These are phyloP conservation scores for Powellomyces hirtus DNA, from an alignment of 192 early-diverging fungal genomes.

Conservation along the genomic window DNA sequence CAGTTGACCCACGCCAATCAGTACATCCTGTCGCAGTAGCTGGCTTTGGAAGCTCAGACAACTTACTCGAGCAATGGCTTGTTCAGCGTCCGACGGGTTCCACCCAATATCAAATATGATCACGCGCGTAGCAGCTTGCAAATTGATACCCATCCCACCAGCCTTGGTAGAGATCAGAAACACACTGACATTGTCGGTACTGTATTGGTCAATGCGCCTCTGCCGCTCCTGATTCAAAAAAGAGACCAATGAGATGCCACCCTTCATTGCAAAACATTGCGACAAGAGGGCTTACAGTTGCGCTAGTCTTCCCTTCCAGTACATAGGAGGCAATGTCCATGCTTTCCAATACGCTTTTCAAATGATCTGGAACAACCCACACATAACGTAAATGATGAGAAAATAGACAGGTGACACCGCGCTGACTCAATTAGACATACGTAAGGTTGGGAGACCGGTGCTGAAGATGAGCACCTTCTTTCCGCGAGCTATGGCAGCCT, in stretches of 20 bases:
- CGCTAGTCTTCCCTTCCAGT: background rate
- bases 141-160: constrained; percentile 60
- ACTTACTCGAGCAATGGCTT: constrained; percentile 63
- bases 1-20: background rate
- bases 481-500: constrained; percentile 34
- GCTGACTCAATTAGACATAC: too few relatives aligned
- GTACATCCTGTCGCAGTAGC: background rate
- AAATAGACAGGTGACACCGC: too few relatives aligned
- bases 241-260: background rate
- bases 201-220: constrained; percentile 14
- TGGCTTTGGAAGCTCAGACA: background rate
- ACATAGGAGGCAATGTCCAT: background rate
- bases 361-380: background rate
- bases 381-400: background rate
- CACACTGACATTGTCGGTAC: background rate
- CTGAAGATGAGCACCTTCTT: constrained; percentile 78
- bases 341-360: background rate
- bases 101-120: constrained; percentile 61
- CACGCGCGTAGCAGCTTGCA: constrained; percentile 54
- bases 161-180: constrained; percentile 21
- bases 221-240: constrained; percentile 6
- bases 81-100: constrained; percentile 46
- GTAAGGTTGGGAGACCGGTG: constrained; percentile 65
- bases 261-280: background rate
- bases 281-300: background rate